These are phyloP conservation scores for Cocos nucifera DNA, from an alignment of 176 grass and related monocot genomes.

Conservation along the genomic window DNA sequence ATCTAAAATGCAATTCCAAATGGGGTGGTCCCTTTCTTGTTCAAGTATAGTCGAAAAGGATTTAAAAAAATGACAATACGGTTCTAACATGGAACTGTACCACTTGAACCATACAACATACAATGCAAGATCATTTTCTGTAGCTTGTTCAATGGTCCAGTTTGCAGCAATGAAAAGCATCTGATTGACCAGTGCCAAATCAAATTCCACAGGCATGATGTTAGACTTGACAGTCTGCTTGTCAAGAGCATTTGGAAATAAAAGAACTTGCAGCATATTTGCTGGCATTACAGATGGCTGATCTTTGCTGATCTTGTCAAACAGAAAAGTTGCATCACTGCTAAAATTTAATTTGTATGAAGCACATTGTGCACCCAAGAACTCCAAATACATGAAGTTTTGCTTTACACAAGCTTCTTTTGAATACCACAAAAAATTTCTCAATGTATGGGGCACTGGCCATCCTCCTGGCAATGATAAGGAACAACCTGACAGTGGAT, in stretches of 20 bases:
- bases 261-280: slow-evolving; percentile 16
- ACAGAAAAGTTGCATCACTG: slow-evolving; percentile 10
- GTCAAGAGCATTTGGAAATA: slow-evolving; percentile 29
- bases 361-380: slow-evolving; percentile 53
- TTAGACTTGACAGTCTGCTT: slow-evolving; percentile 12
- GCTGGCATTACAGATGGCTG: slow-evolving; percentile 38
- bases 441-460: slow-evolving; percentile 62
- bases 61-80: slow-evolving; percentile 63
- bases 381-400: slow-evolving; percentile 73
- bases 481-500: slow-evolving; percentile 36
- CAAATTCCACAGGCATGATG: slow-evolving; percentile 21
- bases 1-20: slow-evolving; percentile 57
- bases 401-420: slow-evolving; percentile 62
- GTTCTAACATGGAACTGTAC: slow-evolving; percentile 43
- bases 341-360: slow-evolving; percentile 47
- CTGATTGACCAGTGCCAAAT: slow-evolving; percentile 45
- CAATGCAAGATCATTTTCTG: slow-evolving; percentile 43
- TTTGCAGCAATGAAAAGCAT: slow-evolving; percentile 92
- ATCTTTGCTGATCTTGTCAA: slow-evolving; percentile 17
- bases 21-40: slow-evolving; percentile 51
- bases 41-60: slow-evolving; percentile 38
- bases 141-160: slow-evolving; percentile 79
- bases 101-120: slow-evolving; percentile 59
- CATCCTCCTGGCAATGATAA: slow-evolving; percentile 67
- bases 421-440: slow-evolving; percentile 66